Evolutionary conservation across 805 yeast genomes (phyloP).

Genomic region (Metschnikowia similis): DNA sequence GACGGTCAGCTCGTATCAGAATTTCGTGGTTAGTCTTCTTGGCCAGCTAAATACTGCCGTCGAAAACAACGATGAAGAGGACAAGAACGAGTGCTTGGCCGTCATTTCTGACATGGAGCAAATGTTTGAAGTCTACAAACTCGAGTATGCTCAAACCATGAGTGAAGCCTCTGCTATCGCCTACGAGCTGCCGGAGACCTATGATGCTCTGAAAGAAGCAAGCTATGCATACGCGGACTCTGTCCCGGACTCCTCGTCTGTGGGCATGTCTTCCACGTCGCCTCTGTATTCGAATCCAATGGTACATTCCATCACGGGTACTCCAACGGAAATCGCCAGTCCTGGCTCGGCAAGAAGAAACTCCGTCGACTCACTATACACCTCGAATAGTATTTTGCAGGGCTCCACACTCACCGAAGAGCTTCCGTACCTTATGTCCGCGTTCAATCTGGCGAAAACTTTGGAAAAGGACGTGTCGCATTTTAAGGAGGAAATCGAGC

Average conservation of each 20-base stretch:
- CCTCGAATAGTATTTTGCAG: slow-evolving; percentile 37
- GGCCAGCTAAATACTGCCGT: slow-evolving; percentile 56
- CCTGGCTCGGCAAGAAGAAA: slow-evolving; percentile 20
- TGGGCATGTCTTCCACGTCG: slow-evolving; percentile 18
- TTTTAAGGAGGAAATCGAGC: slow-evolving; percentile 6
- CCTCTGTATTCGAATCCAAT: slow-evolving; percentile 27
- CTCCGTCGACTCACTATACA: slow-evolving; percentile 22
- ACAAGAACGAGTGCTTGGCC: slow-evolving; percentile 62
- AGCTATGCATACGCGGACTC: slow-evolving; percentile 22
- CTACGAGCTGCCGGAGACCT: neutral
- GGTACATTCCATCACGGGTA: slow-evolving; percentile 38
- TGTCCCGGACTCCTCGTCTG: slow-evolving; percentile 24
- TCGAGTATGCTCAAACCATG: slow-evolving; percentile 27
- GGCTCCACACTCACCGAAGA: slow-evolving; percentile 58
- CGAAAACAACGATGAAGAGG: slow-evolving; percentile 48
- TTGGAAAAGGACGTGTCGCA: slow-evolving; percentile 44
- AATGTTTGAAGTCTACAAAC: slow-evolving; percentile 57
- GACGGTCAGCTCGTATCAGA: slow-evolving; percentile 46
- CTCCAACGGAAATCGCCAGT: slow-evolving; percentile 1
- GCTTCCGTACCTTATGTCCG: slow-evolving; percentile 61
- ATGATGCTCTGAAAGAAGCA: neutral
- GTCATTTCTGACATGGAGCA: slow-evolving; percentile 67
- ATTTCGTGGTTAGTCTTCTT: slow-evolving; percentile 54
- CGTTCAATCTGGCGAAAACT: slow-evolving; percentile 59
- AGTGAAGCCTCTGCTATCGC: slow-evolving; percentile 5